Percentiles rank a stretch among this genome's conserved stretches.
phyloP scores from a whole-genome alignment of 1,284 basidiomycete genomes.

The Earliella scabrosa region DNA sequence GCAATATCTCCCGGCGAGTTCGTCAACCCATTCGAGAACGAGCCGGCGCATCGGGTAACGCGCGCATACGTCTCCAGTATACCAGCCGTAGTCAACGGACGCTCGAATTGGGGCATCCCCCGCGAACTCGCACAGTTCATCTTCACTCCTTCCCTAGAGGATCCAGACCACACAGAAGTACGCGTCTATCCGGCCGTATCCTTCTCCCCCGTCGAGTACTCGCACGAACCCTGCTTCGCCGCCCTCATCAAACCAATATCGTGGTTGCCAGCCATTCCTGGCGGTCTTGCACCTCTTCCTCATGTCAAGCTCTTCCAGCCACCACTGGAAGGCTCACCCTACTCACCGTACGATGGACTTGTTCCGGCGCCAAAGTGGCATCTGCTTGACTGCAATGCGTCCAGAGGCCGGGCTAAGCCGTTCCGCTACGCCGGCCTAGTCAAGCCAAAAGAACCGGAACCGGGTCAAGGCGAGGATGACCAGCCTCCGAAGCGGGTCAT shows the following conservation, averaged over 20 bases:
- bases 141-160: conserved; percentile 21
- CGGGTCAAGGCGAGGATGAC: background rate
- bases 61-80: conserved; percentile 21
- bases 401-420: conserved; percentile 13
- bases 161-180: conserved; percentile 16
- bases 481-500: background rate
- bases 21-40: conserved; percentile 17
- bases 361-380: conserved; percentile 17
- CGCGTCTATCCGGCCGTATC: conserved; percentile 23
- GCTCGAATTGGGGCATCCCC: conserved; percentile 22
- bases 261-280: conserved; percentile 18
- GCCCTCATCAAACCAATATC: conserved; percentile 23
- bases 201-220: conserved; percentile 16
- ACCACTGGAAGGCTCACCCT: conserved; percentile 12
- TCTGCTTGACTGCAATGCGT: conserved; percentile 7
- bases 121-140: conserved; percentile 24
- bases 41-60: conserved; percentile 17
- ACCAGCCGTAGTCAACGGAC: conserved; percentile 16
- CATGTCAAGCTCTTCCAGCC: conserved; percentile 21
- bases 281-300: conserved; percentile 15
- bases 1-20: conserved; percentile 23
- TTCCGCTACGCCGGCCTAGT: conserved; percentile 19
- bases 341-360: conserved; percentile 13
- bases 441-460: conserved; percentile 9
- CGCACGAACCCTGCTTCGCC: conserved; percentile 18